Base-by-base conservation (phyloP, 2,329 filamentous ascomycete genomes). In the Penicillium hordei region DNA sequence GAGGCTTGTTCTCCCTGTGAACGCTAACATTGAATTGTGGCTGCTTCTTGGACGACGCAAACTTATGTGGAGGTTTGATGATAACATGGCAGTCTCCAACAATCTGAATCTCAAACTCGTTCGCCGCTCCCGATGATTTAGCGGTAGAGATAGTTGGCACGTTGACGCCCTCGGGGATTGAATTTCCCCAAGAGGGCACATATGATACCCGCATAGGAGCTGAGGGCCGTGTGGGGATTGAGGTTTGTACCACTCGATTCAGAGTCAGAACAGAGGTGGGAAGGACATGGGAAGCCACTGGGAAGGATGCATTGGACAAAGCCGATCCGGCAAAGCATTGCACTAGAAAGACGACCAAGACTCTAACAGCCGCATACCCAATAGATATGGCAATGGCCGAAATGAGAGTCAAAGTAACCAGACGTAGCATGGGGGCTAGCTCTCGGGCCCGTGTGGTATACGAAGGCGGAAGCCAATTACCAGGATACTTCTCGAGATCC, bases 1-100 rank as follows among this genome's bases (percentile, higher is more conserved):
- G 68, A 34, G 71, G 61, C 17, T 72, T 70, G 27, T 75, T 75
- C n/a, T 69, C 68, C 51, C 79, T 78, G 29, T 69, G 75, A 46
- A 85, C 76, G 46, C 76, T 75, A 38, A 85, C 79, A 50, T 78
- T 74, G 53, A 86, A 77, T 29, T 76, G 78, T 15, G 76, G 74
- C 17, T 75, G 74, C 63, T 77, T 82, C 62, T 76, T 80, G 48
- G 73, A 68, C 38, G 70, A 70, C 5, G 70, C 62, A 55, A 81
- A 72, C 25, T 73, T 73, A 33, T 73, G 72, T 8, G 81, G 80
- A 9, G 81, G 78, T 43, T 78, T 79, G 49, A 85, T 74, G 43
- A 82, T 69, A 55, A 85, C 78, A 63, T 84, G 81, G 48, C 78
- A 78, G 59, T 83, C 79, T 5, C 80, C 81, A 60, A 83, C 76